Conservation (phyloP, 371 early-diverging fungal species). For the Lichtheimia corymbifera region DNA sequence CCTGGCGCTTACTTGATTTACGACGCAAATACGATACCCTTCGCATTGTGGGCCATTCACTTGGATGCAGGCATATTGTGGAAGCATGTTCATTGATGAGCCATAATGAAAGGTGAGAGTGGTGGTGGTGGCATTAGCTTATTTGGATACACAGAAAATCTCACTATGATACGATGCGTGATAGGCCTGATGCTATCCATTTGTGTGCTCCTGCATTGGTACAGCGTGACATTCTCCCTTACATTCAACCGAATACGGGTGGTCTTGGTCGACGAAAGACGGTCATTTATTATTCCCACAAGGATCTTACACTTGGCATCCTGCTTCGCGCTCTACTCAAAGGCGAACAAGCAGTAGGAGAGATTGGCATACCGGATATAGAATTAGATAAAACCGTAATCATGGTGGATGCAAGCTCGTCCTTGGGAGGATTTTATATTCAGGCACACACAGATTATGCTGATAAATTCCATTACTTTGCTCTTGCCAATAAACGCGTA, state of each 20-base stretch:
- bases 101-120: slow-evolving; percentile 36
- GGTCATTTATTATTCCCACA: slow-evolving; percentile 41
- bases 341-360: slow-evolving; percentile 46
- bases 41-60: slow-evolving; percentile 47
- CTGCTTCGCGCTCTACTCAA: slow-evolving; percentile 34
- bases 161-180: background rate
- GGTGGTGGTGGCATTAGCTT: too few species aligned
- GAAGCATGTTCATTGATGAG: slow-evolving; percentile 45
- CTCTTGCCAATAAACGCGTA: background rate
- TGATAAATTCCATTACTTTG: slow-evolving; percentile 45
- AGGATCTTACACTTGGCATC: slow-evolving; percentile 47
- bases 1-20: slow-evolving; percentile 42
- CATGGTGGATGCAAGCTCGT: slow-evolving; percentile 35
- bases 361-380: slow-evolving; percentile 33
- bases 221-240: slow-evolving; percentile 32
- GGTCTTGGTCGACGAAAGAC: slow-evolving; percentile 38
- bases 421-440: slow-evolving; percentile 43
- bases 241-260: slow-evolving; percentile 22
- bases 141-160: too few species aligned
- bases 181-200: slow-evolving; percentile 48
- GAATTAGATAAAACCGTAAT: slow-evolving; percentile 32
- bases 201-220: slow-evolving; percentile 51
- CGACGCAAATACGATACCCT: slow-evolving; percentile 41
- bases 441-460: slow-evolving; percentile 51
- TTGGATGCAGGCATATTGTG: slow-evolving; percentile 52